Evolutionary conservation across 2,329 filamentous ascomycete species (phyloP).

Genomic region (Anisogramma anomala): DNA sequence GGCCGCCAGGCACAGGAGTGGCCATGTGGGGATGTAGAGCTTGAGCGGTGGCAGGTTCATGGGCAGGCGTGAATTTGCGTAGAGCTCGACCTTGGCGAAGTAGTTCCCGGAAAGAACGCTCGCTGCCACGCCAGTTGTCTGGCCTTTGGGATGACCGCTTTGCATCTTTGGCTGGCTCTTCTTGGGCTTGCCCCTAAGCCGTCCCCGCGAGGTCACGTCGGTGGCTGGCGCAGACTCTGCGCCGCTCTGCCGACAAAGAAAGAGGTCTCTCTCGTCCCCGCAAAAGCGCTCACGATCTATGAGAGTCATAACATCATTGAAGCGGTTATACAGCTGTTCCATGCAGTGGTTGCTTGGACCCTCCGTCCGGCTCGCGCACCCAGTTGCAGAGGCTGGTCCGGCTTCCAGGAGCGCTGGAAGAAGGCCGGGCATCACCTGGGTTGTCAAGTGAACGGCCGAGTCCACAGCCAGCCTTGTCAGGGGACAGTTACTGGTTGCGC

Average conservation of each 20-base stretch:
- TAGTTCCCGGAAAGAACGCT: conserved; percentile 39
- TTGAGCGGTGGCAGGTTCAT: conserved; percentile 54
- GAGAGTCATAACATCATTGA: conserved; percentile 57
- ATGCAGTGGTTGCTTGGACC: conserved; percentile 37
- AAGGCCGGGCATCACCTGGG: conserved; percentile 27
- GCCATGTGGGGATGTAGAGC: conserved; percentile 65
- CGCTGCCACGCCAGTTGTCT: conserved; percentile 24
- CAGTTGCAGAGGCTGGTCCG: conserved; percentile 31
- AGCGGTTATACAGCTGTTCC: conserved; percentile 49
- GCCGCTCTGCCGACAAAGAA: conserved; percentile 26
- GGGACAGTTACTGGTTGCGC: conserved; percentile 16
- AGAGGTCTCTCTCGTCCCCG: conserved; percentile 44
- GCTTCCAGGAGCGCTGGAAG: conserved; percentile 31
- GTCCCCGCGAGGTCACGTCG: conserved; percentile 4
- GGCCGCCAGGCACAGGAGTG: conserved; percentile 66
- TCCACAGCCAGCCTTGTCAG: conserved; percentile 27
- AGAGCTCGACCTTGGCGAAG: conserved; percentile 67
- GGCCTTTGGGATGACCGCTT: conserved; percentile 25
- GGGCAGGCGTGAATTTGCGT: conserved; percentile 66
- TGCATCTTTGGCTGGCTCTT: conserved; percentile 23
- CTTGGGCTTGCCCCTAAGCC: conserved; percentile 9
- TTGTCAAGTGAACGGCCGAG: conserved; percentile 33
- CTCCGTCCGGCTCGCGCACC: conserved; percentile 30
- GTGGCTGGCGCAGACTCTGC: not conserved
- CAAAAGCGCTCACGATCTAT: conserved; percentile 53